Percentiles rank a stretch among this genome's conserved stretches.
Evolutionary conservation across 148 eudicot genomes (phyloP).

Genomic region (Rhododendron ferrugineum): DNA sequence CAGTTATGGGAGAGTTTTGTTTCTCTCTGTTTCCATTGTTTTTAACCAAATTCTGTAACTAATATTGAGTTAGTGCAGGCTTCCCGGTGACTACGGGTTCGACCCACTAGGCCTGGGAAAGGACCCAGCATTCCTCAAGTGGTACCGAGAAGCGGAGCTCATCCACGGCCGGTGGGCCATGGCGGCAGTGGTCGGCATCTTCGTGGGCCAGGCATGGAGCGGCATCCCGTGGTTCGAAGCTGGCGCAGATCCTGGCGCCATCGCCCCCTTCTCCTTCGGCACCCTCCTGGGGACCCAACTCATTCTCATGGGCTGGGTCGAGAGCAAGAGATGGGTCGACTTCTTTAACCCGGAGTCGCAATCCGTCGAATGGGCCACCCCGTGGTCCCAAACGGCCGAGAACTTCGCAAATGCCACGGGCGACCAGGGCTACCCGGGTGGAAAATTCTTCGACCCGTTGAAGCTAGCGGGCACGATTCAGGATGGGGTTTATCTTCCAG

Average conservation of each 20-base stretch:
- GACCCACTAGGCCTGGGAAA: conserved; percentile 97
- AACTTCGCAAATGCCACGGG: conserved; percentile 85
- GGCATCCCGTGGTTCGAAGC: conserved; percentile 98
- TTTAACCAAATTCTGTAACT: neutral
- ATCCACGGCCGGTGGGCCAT: conserved; percentile 99
- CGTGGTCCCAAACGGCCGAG: conserved; percentile 84
- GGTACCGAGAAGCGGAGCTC: conserved; percentile 98
- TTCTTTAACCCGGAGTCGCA: conserved; percentile 94
- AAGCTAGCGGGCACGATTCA: conserved; percentile 52
- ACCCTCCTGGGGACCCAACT: conserved; percentile 89
- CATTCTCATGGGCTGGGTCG: conserved; percentile 97
- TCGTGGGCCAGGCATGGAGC: conserved; percentile 88
- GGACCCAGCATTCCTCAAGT: conserved; percentile 95
- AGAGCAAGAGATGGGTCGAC: conserved; percentile 98
- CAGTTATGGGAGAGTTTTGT: neutral
- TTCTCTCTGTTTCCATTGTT: neutral
- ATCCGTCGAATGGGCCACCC: conserved; percentile 97
- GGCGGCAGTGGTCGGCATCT: conserved; percentile 92
- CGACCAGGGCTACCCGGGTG: conserved; percentile 94
- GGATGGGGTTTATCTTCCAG: conserved; percentile 64
- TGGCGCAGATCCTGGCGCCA: conserved; percentile 88
- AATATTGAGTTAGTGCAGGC: conserved; percentile 32
- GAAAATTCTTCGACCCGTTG: conserved; percentile 91
- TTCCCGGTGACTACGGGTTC: conserved; percentile 93
- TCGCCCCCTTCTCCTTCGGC: conserved; percentile 87